Evolutionary conservation across 306 rosid genomes (phyloP).

Genomic region (Dalbergia cultrata): DNA sequence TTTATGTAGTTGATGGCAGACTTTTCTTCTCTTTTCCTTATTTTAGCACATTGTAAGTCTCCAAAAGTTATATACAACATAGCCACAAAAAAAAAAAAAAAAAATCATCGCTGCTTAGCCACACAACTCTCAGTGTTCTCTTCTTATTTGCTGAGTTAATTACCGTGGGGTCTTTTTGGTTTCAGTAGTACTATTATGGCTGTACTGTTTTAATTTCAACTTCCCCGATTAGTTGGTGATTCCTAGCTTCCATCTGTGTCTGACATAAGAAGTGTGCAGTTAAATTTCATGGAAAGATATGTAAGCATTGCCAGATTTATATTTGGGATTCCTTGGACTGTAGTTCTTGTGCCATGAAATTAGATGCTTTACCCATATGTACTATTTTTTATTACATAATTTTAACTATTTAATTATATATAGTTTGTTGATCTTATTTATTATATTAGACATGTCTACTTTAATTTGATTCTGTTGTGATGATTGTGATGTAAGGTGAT

Average conservation of each 20-base stretch:
- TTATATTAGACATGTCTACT: too few relatives aligned
- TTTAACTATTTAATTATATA: neutral
- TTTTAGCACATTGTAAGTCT: slow-evolving; percentile 14
- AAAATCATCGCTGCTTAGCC: neutral
- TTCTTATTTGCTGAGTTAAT: slow-evolving; percentile 40
- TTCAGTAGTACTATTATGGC: neutral
- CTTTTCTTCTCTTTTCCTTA: slow-evolving; percentile 35
- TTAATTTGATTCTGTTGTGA: neutral
- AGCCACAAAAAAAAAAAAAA: neutral
- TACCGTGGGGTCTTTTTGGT: slow-evolving; percentile 28
- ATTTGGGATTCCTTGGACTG: slow-evolving; percentile 6
- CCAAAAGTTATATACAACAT: neutral
- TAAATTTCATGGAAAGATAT: neutral
- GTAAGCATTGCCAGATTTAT: neutral
- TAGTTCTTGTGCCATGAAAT: neutral
- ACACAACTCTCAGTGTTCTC: neutral
- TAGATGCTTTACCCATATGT: neutral
- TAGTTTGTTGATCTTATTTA: neutral
- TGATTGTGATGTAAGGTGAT: neutral
- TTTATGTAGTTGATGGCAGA: slow-evolving; percentile 34
- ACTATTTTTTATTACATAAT: neutral
- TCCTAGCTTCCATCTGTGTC: neutral
- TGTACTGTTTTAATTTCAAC: neutral
- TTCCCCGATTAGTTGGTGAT: slow-evolving; percentile 2
- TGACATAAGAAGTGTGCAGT: neutral